Conservation (phyloP, 2,329 filamentous ascomycete species). For the Cladobotryum protrusum region DNA sequence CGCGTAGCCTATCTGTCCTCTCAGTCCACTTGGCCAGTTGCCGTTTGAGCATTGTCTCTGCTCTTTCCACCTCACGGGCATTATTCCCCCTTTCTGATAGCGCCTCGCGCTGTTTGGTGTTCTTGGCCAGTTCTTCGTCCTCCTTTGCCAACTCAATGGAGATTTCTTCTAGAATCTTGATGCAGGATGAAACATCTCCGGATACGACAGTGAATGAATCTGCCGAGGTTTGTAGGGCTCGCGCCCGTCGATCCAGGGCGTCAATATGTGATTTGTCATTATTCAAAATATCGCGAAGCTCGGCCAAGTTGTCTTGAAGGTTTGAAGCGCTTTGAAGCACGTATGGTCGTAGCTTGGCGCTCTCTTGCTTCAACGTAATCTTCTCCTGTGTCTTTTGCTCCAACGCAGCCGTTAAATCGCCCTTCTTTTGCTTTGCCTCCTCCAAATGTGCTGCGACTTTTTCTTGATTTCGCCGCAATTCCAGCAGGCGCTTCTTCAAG, state of each 20-base stretch:
- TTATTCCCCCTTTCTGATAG: constrained; percentile 83
- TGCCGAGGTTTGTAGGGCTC: constrained; percentile 83
- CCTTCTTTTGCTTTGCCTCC: constrained; percentile 74
- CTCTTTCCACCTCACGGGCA: constrained; percentile 84
- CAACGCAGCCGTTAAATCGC: constrained; percentile 62
- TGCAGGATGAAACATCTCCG: constrained; percentile 79
- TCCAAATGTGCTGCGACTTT: constrained; percentile 77
- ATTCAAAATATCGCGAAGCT: constrained; percentile 71
- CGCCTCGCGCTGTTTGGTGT: constrained; percentile 75
- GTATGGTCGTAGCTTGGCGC: constrained; percentile 84
- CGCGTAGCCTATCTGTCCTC: constrained; percentile 75
- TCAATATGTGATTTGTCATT: constrained; percentile 82
- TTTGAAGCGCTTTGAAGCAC: constrained; percentile 81
- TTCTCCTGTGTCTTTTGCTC: constrained; percentile 67
- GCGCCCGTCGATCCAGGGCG: constrained; percentile 74
- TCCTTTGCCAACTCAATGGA: constrained; percentile 79
- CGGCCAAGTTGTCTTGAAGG: constrained; percentile 73
- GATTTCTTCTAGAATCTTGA: constrained; percentile 84
- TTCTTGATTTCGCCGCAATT: constrained; percentile 76
- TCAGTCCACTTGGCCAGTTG: constrained; percentile 83
- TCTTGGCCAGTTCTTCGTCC: constrained; percentile 79
- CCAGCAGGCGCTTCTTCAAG: constrained; percentile 72
- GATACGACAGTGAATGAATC: constrained; percentile 84
- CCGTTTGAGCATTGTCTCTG: constrained; percentile 74
- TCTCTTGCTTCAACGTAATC: constrained; percentile 72